These are phyloP conservation scores for Dujonia santamariae DNA, from an alignment of 1,139 yeast species.

Conservation along the genomic window DNA sequence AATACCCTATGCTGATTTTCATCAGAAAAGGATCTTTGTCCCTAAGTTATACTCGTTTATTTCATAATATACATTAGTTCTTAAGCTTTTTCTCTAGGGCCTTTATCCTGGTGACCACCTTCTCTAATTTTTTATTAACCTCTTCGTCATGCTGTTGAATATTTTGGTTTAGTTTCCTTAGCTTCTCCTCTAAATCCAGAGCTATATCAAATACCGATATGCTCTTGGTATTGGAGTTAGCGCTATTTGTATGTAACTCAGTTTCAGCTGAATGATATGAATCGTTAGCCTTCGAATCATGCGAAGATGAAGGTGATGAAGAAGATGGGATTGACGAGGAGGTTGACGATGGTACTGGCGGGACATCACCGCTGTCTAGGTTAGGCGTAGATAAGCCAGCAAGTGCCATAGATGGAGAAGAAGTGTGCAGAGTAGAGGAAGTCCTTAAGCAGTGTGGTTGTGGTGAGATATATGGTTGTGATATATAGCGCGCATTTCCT, in stretches of 20 bases:
- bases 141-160: constrained; percentile 30
- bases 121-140: constrained; percentile 25
- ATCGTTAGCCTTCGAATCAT: constrained; percentile 4
- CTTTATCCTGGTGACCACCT: constrained; percentile 19
- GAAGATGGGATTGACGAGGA: constrained; percentile 1
- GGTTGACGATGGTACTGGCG: not conserved
- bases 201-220: constrained; percentile 53
- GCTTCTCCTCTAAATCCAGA: constrained; percentile 41
- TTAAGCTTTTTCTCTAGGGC: constrained; percentile 16
- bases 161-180: constrained; percentile 28
- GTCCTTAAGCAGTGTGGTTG: no score
- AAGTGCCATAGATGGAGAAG: constrained; percentile 1
- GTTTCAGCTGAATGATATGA: no score
- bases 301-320: no score
- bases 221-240: constrained; percentile 7
- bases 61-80: not conserved
- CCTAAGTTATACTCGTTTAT: no score
- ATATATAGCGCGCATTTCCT: no score
- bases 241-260: no score
- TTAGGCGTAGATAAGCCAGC: constrained; percentile 18
- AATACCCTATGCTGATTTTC: no score
- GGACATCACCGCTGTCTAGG: constrained; percentile 14
- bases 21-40: no score
- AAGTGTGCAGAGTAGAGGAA: not conserved
- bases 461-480: no score